These are phyloP conservation scores for Raphanus hybrid DNA, from an alignment of 441 rosid genomes.

Conservation along the genomic window DNA sequence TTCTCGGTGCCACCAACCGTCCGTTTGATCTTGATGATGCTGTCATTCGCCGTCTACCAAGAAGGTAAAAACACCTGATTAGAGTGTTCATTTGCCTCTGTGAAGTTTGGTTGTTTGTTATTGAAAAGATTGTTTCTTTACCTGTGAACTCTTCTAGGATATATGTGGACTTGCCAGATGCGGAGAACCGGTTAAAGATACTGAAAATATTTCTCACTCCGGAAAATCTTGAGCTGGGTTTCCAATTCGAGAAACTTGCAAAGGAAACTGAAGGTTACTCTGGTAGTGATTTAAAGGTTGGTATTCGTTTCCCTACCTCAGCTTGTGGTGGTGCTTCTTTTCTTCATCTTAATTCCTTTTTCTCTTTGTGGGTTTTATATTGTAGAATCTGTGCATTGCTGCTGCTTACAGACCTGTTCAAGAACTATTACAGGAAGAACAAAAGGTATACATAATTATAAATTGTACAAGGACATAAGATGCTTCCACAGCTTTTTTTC, in stretches of 20 bases:
- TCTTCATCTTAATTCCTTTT: not conserved
- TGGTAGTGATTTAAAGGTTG: conserved; percentile 96
- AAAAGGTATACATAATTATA: conserved; percentile 48
- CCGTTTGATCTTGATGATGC: conserved; percentile 99
- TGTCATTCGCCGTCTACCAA: conserved; percentile 92
- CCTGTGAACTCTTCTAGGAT: conserved; percentile 59
- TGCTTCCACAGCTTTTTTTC: not conserved
- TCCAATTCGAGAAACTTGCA: conserved; percentile 72
- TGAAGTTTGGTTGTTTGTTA: not conserved
- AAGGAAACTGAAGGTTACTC: conserved; percentile 90
- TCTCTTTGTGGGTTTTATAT: conserved; percentile 27
- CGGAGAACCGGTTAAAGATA: conserved; percentile 83
- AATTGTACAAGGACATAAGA: conserved; percentile 10
- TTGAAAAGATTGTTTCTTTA: conserved; percentile 48
- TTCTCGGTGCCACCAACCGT: conserved; percentile 96
- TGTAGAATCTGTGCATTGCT: conserved; percentile 92
- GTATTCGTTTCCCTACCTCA: conserved; percentile 10
- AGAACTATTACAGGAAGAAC: conserved; percentile 85
- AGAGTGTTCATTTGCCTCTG: conserved; percentile 3
- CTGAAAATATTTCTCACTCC: conserved; percentile 69
- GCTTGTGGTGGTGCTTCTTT: not conserved
- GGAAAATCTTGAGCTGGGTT: conserved; percentile 67
- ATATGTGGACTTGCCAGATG: conserved; percentile 93
- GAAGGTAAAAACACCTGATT: conserved; percentile 62
- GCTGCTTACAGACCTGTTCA: conserved; percentile 96